Evolutionary conservation across 371 early-diverging fungal genomes (phyloP).

Genomic region (Gilbertella persicaria): DNA sequence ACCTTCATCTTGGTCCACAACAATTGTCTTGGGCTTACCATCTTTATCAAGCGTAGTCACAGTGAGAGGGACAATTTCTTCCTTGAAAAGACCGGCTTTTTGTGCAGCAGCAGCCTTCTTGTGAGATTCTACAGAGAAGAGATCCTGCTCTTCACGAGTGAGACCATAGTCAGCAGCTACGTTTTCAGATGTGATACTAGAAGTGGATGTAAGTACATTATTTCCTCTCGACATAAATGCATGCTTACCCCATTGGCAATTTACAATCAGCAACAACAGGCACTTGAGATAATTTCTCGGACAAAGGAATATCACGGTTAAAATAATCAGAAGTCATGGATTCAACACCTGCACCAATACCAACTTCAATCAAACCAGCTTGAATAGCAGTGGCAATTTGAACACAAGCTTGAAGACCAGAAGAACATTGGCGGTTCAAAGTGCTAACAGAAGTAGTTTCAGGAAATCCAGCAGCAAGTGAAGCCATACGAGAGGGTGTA

Average conservation of each 20-base stretch:
- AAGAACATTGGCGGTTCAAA: conserved; percentile 97
- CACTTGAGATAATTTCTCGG: conserved; percentile 59
- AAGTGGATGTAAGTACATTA: background rate
- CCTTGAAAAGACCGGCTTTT: conserved; percentile 86
- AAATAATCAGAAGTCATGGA: conserved; percentile 94
- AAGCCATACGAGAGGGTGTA: conserved; percentile 80
- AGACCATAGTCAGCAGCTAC: conserved; percentile 88
- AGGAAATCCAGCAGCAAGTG: conserved; percentile 93
- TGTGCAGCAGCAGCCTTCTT: conserved; percentile 84
- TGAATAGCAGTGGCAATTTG: conserved; percentile 90
- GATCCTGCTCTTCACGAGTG: conserved; percentile 86
- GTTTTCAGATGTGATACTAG: conserved; percentile 92
- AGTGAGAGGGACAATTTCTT: conserved; percentile 92
- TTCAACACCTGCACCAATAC: conserved; percentile 98
- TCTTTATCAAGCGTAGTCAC: conserved; percentile 74
- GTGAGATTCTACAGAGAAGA: conserved; percentile 84
- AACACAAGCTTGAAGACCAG: conserved; percentile 94
- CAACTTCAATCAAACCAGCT: conserved; percentile 90
- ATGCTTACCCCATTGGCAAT: conserved; percentile 80
- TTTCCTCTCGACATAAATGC: background rate
- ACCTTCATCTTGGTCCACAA: conserved; percentile 90
- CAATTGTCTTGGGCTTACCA: conserved; percentile 61
- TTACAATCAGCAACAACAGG: conserved; percentile 80
- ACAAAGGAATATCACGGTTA: conserved; percentile 69
- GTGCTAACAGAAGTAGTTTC: conserved; percentile 82